A percentile compares a stretch with the other conserved stretches of the same genome.
These are phyloP conservation scores for Agrocybe pediades DNA, from an alignment of 768 basidiomycete species.

Conservation along the genomic window DNA sequence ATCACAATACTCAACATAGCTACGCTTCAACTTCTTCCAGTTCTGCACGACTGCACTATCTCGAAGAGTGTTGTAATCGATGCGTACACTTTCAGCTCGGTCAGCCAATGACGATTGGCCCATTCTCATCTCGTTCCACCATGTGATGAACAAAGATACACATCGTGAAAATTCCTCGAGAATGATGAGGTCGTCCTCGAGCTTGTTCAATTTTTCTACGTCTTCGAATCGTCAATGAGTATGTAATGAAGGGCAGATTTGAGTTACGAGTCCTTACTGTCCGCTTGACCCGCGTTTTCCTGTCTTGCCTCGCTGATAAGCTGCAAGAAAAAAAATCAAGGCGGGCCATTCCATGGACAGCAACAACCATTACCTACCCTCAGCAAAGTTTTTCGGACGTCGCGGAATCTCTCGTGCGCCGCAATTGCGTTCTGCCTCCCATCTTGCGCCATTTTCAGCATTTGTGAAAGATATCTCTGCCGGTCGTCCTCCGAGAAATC, in stretches of 20 bases:
- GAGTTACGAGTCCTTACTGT: too few relatives aligned
- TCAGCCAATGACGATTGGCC: neutral
- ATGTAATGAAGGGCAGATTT: too few relatives aligned
- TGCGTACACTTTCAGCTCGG: neutral
- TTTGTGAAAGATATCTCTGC: slow-evolving; percentile 22
- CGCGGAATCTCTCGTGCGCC: slow-evolving; percentile 5
- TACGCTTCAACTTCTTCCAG: slow-evolving; percentile 8
- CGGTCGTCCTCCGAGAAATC: slow-evolving; percentile 29
- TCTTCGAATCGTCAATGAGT: too few relatives aligned
- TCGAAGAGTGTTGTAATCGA: slow-evolving; percentile 7
- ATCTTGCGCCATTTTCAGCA: slow-evolving; percentile 4
- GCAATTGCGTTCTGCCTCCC: slow-evolving; percentile 4
- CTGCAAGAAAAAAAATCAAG: neutral
- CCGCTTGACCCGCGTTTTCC: too few relatives aligned
- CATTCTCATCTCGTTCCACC: slow-evolving; percentile 15
- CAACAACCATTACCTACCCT: neutral
- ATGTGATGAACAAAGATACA: slow-evolving; percentile 4
- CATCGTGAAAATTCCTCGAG: slow-evolving; percentile 11
- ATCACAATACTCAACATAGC: slow-evolving; percentile 9
- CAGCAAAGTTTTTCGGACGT: slow-evolving; percentile 3
- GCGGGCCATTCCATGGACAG: too few relatives aligned
- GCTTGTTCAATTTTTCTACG: too few relatives aligned
- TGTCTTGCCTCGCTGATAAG: neutral
- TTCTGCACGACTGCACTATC: neutral
- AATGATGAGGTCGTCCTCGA: slow-evolving; percentile 1